Percentiles rank a stretch among this genome's conserved stretches.
These are phyloP conservation scores for Alternaria metachromatica DNA, from an alignment of 2,329 filamentous ascomycete genomes.

Conservation along the genomic window DNA sequence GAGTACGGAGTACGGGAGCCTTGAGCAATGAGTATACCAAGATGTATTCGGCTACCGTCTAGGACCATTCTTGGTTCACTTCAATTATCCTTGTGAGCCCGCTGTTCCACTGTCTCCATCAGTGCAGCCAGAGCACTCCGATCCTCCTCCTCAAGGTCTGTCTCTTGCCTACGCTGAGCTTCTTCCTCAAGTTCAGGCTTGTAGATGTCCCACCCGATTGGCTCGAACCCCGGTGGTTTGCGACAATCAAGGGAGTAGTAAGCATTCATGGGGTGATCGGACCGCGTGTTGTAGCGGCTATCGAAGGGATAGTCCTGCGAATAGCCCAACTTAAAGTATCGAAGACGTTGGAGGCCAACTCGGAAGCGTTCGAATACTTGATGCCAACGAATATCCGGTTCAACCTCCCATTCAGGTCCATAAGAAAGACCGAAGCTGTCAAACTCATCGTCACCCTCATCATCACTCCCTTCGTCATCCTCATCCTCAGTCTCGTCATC, in stretches of 20 bases:
- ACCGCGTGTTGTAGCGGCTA: background rate
- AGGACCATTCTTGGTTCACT: background rate
- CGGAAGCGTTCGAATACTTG: conserved; percentile 12
- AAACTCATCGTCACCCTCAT: background rate
- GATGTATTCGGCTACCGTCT: background rate
- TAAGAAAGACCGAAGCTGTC: background rate
- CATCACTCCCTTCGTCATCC: background rate
- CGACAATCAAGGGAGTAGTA: background rate
- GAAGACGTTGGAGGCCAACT: conserved; percentile 8
- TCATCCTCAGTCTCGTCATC: background rate
- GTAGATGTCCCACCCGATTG: background rate
- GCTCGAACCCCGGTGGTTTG: background rate
- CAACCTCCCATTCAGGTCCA: background rate
- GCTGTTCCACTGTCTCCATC: background rate
- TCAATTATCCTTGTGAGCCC: background rate
- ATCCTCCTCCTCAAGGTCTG: background rate
- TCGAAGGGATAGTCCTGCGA: background rate
- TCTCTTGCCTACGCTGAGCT: background rate
- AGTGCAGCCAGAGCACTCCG: background rate
- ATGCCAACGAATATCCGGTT: conserved; percentile 19
- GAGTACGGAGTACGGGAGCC: conserved; percentile 1
- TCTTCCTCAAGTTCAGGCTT: background rate
- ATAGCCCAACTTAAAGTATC: conserved; percentile 13
- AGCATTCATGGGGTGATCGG: background rate
- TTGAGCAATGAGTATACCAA: background rate